Evolutionary conservation across 139 green algal species (phyloP).

Genomic region (Chlorella sp.): DNA sequence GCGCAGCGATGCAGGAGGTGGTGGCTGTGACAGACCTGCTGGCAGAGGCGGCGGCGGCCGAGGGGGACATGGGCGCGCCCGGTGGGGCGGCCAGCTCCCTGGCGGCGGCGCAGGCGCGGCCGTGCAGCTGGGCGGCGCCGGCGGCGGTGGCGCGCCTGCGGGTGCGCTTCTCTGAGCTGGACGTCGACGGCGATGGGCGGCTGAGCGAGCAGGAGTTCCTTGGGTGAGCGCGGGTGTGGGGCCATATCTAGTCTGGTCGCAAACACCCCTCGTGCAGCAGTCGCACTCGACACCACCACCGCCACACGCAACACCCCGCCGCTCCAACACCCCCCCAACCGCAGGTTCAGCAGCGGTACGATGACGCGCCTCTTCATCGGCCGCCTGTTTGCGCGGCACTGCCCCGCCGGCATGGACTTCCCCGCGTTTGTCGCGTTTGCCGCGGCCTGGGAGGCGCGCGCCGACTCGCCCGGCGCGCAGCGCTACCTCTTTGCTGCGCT

Average conservation of each 20-base stretch:
- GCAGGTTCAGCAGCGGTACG: conserved; percentile 59
- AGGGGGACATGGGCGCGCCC: conserved; percentile 34
- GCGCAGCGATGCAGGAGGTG: conserved; percentile 38
- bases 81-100: conserved; percentile 1
- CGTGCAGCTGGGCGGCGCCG: conserved; percentile 62
- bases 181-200: conserved; percentile 59
- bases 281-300: too few species aligned
- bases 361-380: conserved; percentile 67
- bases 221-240: conserved; percentile 9
- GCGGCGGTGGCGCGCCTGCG: conserved; percentile 56
- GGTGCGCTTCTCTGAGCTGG: conserved; percentile 60
- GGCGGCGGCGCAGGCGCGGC: conserved; percentile 20
- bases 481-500: conserved; percentile 76
- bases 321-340: neutral
- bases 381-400: conserved; percentile 73
- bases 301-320: too few species aligned
- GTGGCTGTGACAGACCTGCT: neutral
- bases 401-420: conserved; percentile 55
- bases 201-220: conserved; percentile 59
- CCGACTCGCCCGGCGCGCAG: conserved; percentile 46
- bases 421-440: conserved; percentile 73
- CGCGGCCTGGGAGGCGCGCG: conserved; percentile 71
- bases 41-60: neutral
- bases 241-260: too few species aligned
- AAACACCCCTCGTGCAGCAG: too few species aligned